Conservation (phyloP, 2,329 filamentous ascomycete species). For the Gaeumannomyces tritici region DNA sequence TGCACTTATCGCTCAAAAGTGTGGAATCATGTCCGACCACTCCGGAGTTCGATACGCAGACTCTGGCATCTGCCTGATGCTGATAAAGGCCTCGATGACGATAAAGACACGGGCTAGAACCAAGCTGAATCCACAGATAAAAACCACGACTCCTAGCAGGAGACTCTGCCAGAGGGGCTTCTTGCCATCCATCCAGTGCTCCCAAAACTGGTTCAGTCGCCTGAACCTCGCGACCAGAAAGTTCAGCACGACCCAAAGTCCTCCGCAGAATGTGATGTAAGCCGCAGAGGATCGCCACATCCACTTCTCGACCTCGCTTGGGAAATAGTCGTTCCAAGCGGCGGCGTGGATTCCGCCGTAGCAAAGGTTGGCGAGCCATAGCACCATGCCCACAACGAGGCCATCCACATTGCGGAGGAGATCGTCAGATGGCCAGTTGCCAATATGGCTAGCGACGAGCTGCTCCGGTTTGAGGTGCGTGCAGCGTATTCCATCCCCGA, state of each 20-base stretch:
- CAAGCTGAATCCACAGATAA: not conserved
- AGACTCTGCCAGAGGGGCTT: not conserved
- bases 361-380: not conserved
- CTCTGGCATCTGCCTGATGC: not conserved
- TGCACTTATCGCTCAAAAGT: not conserved
- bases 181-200: slow-evolving; percentile 2
- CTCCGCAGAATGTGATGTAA: slow-evolving; percentile 1
- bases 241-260: slow-evolving; percentile 1
- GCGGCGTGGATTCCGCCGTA: slow-evolving; percentile 1
- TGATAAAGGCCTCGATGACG: not conserved
- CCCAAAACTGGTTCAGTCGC: not conserved
- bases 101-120: not conserved
- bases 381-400: not conserved
- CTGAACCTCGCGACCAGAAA: not conserved
- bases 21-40: not conserved
- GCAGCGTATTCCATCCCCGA: not conserved
- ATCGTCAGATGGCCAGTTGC: not conserved
- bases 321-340: not conserved
- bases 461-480: not conserved
- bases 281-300: not conserved
- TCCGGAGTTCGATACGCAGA: not conserved
- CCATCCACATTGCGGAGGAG: not conserved
- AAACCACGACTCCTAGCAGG: not conserved
- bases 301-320: slow-evolving; percentile 1
- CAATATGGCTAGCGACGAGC: not conserved